Base-by-base conservation (phyloP, 192 early-diverging fungal genomes). In the Rhizophagus clarus region DNA sequence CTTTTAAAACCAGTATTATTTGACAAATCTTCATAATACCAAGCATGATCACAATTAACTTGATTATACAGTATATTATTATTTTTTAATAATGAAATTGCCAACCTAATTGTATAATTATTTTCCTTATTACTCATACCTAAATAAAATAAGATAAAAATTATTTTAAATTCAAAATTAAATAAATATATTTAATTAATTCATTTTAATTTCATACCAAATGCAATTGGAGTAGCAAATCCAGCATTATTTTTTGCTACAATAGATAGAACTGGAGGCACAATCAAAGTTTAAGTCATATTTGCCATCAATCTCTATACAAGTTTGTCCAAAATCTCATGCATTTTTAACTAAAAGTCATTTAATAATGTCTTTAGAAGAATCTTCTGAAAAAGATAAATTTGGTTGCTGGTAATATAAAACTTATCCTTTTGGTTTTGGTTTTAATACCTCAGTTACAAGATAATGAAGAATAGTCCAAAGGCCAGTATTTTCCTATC, bases 381-480 rank as follows among this genome's bases (percentile, higher is more conserved):
- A 31, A 31, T 67, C 28, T 67, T 67, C 17, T 31, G 64, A 12
- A 15, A 31, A 26, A 31, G 11, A 67, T 29, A 67, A 11, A 32
- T 67, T 17, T 32, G 3, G 28, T 32, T 67, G 28, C 2, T 67
- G 14, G 5, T 67, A 67, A 31, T 67, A 17, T 67, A 67, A 67
- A 24, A 67, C 4, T 20, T 26, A 26, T 0, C 29, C 28, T 28
- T 67, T 67, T 56, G 14, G 4, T 28, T 67, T 67, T 56, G 14
- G 4, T 56, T 56, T 56, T 56, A 56, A 4, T 22, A 20, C 1
- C 6, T 74, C 72, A 26, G 15, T 32, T 51, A 74, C 31, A 22
- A 74, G n/a, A 74, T 74, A 60, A 29, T 74, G 72, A 1, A 74
- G 34, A 70, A 70, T 70, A 11, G 34, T 70, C 34, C 34, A 70